A percentile compares a stretch with the other conserved stretches of the same genome.
These are phyloP conservation scores for Smallanthus sonchifolius DNA, from an alignment of 129 eudicot species.

Conservation along the genomic window DNA sequence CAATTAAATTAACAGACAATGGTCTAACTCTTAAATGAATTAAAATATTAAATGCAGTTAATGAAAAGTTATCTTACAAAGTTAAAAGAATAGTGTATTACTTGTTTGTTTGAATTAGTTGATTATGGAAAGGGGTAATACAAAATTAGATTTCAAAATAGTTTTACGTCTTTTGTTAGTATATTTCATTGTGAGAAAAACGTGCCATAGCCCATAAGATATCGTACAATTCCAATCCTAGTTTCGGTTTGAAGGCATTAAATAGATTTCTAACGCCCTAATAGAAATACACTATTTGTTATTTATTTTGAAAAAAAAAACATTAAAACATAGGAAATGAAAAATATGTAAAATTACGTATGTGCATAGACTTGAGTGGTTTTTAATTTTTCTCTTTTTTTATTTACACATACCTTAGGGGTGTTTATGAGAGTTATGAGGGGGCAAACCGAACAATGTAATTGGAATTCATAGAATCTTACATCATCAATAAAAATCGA, in stretches of 20 bases:
- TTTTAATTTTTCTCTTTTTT: neutral
- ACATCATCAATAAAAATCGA: neutral
- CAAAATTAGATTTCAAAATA: no score
- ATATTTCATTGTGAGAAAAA: neutral
- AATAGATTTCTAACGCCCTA: neutral
- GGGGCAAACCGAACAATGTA: neutral
- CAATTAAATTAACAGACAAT: neutral
- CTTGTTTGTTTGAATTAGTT: neutral
- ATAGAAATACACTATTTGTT: neutral
- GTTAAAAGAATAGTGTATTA: neutral
- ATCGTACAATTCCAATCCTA: neutral
- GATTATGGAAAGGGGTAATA: neutral
- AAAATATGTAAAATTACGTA: neutral
- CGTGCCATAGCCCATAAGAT: neutral
- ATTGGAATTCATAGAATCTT: neutral
- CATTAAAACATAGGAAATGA: neutral
- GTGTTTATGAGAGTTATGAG: neutral
- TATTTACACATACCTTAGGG: neutral
- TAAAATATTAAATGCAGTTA: neutral
- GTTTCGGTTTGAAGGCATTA: neutral
- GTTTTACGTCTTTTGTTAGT: no score
- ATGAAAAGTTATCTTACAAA: neutral
- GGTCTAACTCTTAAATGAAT: neutral
- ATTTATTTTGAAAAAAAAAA: neutral
- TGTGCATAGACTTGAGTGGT: neutral